These are phyloP conservation scores for Ligustrum vulgare DNA, from an alignment of 257 asterid species.

Conservation along the genomic window DNA sequence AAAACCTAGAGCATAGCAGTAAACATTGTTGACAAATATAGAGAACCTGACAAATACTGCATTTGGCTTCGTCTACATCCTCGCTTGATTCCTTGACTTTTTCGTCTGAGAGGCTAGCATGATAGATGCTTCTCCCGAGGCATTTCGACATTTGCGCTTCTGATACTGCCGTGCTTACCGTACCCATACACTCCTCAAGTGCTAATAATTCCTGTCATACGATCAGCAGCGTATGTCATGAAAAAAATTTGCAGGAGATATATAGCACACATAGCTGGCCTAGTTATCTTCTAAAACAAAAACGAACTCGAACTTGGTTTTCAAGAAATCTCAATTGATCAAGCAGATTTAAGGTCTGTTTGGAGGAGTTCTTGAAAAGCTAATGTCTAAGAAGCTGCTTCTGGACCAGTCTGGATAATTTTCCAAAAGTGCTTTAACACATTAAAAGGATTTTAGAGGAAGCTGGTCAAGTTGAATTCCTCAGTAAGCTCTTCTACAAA, in stretches of 20 bases:
- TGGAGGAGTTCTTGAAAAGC: no score
- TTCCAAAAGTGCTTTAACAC: no score
- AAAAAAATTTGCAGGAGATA: neutral
- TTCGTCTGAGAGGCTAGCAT: constrained; percentile 26
- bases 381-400: no score
- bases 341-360: no score
- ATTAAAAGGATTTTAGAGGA: no score
- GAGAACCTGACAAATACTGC: constrained; percentile 88
- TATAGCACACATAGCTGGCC: no score
- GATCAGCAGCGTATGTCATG: neutral
- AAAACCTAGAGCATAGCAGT: neutral
- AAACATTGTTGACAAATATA: neutral
- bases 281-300: no score
- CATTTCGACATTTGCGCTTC: constrained; percentile 74
- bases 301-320: no score
- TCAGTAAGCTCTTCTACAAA: no score
- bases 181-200: constrained; percentile 90
- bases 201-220: constrained; percentile 79
- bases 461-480: no score
- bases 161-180: constrained; percentile 83
- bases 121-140: constrained; percentile 52
- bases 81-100: constrained; percentile 30
- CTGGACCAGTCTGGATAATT: no score
- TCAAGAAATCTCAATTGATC: no score
- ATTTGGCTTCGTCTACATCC: constrained; percentile 58